phyloP scores from a whole-genome alignment of 495 filamentous ascomycete genomes.

The Usnea hakonensis region DNA sequence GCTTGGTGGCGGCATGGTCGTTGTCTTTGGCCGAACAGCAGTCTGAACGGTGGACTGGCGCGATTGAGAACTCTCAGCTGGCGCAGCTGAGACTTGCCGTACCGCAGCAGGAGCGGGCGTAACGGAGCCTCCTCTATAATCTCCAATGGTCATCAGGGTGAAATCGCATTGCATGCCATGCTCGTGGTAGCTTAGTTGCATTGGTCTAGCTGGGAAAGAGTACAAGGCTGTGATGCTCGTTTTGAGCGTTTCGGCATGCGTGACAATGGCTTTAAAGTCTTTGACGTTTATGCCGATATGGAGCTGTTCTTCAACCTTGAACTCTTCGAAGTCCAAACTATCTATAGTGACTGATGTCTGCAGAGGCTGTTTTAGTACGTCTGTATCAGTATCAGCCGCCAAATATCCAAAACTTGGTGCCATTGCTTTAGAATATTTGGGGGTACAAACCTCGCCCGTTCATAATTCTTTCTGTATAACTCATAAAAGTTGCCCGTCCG shows the following conservation, averaged over 20 bases:
- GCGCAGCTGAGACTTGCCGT: constrained; percentile 32
- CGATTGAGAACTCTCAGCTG: constrained; percentile 32
- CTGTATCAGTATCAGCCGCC: constrained; percentile 34
- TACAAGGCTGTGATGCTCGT: constrained; percentile 67
- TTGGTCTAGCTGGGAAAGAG: constrained; percentile 68
- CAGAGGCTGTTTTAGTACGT: constrained; percentile 86
- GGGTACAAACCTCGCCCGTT: constrained; percentile 63
- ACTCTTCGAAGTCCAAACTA: constrained; percentile 77
- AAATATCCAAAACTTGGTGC: constrained; percentile 15
- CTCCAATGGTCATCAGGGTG: constrained; percentile 91
- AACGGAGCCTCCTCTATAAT: constrained; percentile 40
- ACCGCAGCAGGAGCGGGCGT: constrained; percentile 33
- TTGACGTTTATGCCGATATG: constrained; percentile 88
- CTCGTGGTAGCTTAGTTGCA: constrained; percentile 70
- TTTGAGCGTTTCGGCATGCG: constrained; percentile 72
- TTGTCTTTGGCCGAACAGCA: constrained; percentile 2
- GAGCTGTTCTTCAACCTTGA: constrained; percentile 66
- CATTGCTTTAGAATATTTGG: neutral
- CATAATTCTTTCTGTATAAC: constrained; percentile 85
- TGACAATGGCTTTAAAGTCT: constrained; percentile 85
- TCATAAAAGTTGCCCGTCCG: constrained; percentile 71
- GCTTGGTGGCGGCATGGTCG: constrained; percentile 28
- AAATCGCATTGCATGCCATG: constrained; percentile 78
- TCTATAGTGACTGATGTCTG: constrained; percentile 87
- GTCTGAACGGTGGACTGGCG: constrained; percentile 22